phyloP scores from a whole-genome alignment of 2,329 filamentous ascomycete species.

The Phialophora macrospora region DNA sequence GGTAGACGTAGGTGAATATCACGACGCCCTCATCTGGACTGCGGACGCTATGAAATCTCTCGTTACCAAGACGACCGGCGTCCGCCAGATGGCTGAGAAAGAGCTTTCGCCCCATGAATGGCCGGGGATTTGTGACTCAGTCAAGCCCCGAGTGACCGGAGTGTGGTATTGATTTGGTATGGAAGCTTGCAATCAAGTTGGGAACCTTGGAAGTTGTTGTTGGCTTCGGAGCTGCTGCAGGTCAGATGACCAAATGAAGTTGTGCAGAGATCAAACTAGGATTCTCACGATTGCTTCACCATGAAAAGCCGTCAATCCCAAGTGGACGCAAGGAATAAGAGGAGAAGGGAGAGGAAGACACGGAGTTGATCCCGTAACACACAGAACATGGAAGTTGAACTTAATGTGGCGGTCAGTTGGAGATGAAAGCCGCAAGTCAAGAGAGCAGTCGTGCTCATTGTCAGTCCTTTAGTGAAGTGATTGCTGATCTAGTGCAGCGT shows the following conservation, averaged over 20 bases:
- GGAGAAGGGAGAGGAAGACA: background rate
- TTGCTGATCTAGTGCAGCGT: background rate
- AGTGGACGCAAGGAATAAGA: background rate
- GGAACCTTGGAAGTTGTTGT: background rate
- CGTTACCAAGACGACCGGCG: conserved; percentile 46
- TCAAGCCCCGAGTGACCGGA: background rate
- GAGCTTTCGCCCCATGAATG: conserved; percentile 66
- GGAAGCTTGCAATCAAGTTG: background rate
- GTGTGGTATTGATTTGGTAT: background rate
- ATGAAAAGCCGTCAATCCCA: background rate
- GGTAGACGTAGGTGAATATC: conserved; percentile 61
- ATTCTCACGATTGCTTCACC: background rate
- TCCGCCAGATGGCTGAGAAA: conserved; percentile 65
- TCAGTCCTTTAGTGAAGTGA: background rate
- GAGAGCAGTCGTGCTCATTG: background rate
- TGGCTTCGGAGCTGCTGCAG: background rate
- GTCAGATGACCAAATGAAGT: background rate
- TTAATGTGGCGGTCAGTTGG: background rate
- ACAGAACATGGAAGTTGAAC: background rate
- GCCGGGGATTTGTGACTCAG: background rate
- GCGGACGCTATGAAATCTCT: conserved; percentile 60
- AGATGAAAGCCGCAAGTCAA: background rate
- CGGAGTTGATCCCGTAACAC: background rate
- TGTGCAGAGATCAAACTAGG: background rate
- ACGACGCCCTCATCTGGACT: conserved; percentile 74